A percentile compares a stretch with the other conserved stretches of the same genome.
Conservation (phyloP, 352 stramenopile species). For the Globisporangium takayamanum region DNA sequence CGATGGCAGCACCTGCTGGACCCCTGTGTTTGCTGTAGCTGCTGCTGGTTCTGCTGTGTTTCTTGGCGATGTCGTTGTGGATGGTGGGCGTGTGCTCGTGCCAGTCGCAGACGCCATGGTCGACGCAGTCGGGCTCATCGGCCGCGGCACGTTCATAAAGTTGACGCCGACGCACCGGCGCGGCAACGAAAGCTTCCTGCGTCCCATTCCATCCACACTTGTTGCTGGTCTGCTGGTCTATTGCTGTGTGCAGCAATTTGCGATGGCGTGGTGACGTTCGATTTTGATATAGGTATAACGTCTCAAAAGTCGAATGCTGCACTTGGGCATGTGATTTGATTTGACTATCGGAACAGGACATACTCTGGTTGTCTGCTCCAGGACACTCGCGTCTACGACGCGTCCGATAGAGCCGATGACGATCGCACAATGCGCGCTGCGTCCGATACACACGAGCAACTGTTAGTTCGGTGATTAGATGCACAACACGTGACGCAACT, state of each 20-base stretch:
- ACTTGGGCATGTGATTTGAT: too few relatives aligned
- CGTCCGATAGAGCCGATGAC: too few relatives aligned
- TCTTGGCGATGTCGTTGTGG: not conserved
- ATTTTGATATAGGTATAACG: too few relatives aligned
- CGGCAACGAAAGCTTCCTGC: slow-evolving; percentile 27
- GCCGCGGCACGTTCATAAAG: slow-evolving; percentile 5
- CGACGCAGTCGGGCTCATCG: slow-evolving; percentile 2
- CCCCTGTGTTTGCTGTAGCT: not conserved
- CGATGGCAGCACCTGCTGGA: not conserved
- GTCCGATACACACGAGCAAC: too few relatives aligned
- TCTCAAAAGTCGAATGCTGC: too few relatives aligned
- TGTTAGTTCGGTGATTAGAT: too few relatives aligned
- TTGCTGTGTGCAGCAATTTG: not conserved
- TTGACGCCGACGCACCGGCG: slow-evolving; percentile 21
- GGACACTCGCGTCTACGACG: too few relatives aligned
- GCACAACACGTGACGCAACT: too few relatives aligned
- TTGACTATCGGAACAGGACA: too few relatives aligned
- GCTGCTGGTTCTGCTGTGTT: not conserved
- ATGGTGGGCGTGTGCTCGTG: not conserved
- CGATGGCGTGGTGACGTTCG: too few relatives aligned
- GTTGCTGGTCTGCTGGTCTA: not conserved
- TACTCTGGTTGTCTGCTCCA: too few relatives aligned
- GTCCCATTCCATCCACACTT: slow-evolving; percentile 20
- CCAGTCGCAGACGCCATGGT: not conserved
- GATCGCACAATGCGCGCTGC: too few relatives aligned